phyloP scores from a whole-genome alignment of 78 protist genomes.

The Speleostelium caveatum region DNA sequence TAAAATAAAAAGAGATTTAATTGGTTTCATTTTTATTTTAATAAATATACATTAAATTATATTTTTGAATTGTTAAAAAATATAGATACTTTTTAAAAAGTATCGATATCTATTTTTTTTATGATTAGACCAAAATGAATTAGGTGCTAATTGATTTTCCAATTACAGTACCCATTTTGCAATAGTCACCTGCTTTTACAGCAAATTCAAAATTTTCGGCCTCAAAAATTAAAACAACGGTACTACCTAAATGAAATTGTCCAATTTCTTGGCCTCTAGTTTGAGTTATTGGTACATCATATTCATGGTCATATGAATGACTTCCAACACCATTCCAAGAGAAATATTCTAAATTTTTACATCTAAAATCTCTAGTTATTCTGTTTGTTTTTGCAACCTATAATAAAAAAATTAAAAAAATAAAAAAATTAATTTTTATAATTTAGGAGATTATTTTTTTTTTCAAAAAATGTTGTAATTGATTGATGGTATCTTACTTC shows the following conservation, averaged over 20 bases:
- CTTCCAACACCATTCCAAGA: constrained; percentile 75
- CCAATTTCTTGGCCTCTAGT: constrained; percentile 87
- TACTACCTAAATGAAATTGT: constrained; percentile 85
- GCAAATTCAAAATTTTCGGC: constrained; percentile 71
- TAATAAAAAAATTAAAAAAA: too few relatives aligned
- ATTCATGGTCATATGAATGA: constrained; percentile 46
- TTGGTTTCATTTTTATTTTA: too few relatives aligned
- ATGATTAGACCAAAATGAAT: too few relatives aligned
- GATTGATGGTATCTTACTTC: too few relatives aligned
- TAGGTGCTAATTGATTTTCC: constrained; percentile 14
- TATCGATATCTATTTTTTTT: too few relatives aligned
- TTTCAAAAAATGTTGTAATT: neutral
- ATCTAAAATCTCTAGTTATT: constrained; percentile 54
- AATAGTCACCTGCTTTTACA: constrained; percentile 78
- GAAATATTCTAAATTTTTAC: constrained; percentile 68
- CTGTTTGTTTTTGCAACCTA: constrained; percentile 43
- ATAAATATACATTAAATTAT: too few relatives aligned
- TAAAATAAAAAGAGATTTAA: too few relatives aligned
- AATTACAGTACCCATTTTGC: constrained; percentile 77
- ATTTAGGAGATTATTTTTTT: neutral
- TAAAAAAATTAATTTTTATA: too few relatives aligned
- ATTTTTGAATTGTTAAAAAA: too few relatives aligned
- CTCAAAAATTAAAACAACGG: constrained; percentile 87
- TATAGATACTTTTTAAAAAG: too few relatives aligned
- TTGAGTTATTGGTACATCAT: constrained; percentile 37